A percentile compares a stretch with the other conserved stretches of the same genome.
phyloP scores from a whole-genome alignment of 106 monocot species.

The Allium sativum region DNA sequence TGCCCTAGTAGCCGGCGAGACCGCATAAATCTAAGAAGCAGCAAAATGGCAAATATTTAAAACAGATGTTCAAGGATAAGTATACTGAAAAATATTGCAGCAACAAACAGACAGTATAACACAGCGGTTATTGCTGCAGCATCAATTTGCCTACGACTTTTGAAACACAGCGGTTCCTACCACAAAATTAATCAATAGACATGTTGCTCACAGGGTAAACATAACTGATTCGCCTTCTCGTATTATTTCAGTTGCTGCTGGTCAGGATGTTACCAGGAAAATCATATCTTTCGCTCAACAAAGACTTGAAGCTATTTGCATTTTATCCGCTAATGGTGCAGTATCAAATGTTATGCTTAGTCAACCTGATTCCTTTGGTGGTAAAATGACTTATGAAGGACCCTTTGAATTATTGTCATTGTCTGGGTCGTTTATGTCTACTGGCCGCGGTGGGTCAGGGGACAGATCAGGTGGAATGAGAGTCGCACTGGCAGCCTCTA shows the following conservation, averaged over 20 bases:
- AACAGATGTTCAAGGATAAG: no score
- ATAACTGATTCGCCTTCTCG: no score
- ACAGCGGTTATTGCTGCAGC: no score
- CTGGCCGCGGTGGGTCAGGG: constrained; percentile 12
- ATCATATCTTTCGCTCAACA: constrained; percentile 68
- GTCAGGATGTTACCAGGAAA: constrained; percentile 72
- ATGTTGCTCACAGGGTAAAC: no score
- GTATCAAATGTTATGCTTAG: constrained; percentile 75
- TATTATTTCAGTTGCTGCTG: background rate
- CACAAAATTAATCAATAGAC: no score
- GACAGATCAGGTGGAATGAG: constrained; percentile 17
- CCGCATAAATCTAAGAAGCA: no score
- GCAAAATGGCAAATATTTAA: no score
- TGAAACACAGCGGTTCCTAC: no score
- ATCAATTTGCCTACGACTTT: no score
- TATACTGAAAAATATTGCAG: no score
- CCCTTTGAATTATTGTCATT: constrained; percentile 13
- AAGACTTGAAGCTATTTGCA: constrained; percentile 43
- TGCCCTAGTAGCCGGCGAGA: no score
- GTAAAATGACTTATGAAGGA: constrained; percentile 75
- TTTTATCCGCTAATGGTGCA: constrained; percentile 65
- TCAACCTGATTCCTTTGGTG: constrained; percentile 65
- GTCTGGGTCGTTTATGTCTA: constrained; percentile 19
- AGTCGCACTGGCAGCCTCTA: constrained; percentile 10
- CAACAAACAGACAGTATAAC: no score